Percentiles rank a stretch among this genome's conserved stretches.
These are phyloP conservation scores for Apocynum venetum DNA, from an alignment of 257 asterid species.

Conservation along the genomic window DNA sequence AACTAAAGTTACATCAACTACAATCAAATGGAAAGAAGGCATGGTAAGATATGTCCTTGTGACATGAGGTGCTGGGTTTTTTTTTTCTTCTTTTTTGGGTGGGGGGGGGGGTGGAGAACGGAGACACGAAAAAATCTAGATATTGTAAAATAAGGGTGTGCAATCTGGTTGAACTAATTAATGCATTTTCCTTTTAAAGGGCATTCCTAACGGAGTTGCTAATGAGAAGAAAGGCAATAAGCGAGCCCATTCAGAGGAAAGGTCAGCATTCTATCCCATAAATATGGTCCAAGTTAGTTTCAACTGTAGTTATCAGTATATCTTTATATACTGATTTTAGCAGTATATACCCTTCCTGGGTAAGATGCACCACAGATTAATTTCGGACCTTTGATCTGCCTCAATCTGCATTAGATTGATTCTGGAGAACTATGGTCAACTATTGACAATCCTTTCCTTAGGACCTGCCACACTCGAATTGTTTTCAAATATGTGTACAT, in stretches of 20 bases:
- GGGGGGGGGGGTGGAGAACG: no score
- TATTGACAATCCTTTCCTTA: neutral
- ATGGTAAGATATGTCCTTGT: constrained; percentile 45
- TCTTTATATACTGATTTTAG: neutral
- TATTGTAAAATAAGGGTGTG: neutral
- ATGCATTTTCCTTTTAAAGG: constrained; percentile 47
- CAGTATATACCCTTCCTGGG: neutral
- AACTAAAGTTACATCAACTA: constrained; percentile 67
- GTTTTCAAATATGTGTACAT: neutral
- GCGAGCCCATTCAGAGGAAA: constrained; percentile 70
- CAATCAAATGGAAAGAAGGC: constrained; percentile 92
- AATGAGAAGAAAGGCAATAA: constrained; percentile 82
- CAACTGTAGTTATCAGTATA: neutral
- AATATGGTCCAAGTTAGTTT: neutral
- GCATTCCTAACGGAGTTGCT: constrained; percentile 65
- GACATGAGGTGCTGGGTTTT: neutral
- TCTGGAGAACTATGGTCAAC: neutral
- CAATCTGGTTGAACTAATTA: constrained; percentile 20
- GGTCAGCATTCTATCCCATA: constrained; percentile 38
- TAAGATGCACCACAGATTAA: no score
- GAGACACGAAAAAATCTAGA: neutral
- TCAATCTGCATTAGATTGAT: neutral
- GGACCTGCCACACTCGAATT: neutral
- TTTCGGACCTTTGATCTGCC: neutral
- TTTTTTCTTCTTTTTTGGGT: neutral